Base-by-base conservation (phyloP, 106 monocot genomes). In the Xerophyta viscosa region DNA sequence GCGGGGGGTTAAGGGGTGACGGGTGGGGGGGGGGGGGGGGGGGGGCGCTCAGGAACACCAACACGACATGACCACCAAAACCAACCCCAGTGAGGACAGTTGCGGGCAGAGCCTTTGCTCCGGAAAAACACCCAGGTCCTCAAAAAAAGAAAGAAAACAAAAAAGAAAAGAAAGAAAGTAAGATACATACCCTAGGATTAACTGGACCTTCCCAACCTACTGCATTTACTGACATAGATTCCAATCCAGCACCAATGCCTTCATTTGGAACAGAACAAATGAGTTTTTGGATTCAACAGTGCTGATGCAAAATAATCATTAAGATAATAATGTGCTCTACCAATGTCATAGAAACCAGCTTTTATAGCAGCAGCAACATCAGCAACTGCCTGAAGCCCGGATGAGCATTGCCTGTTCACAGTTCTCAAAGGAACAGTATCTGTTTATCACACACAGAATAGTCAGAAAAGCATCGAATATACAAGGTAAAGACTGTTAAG, bases 351-450 rank as follows among this genome's bases (percentile, higher is more conserved):
- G 46, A 66, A 71, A 20, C 87, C 81, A 14, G 74, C 73, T 67
- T 77, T 81, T 33, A 87, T 81, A 60, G 66, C 62, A 57, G 87
- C 62, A 44, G 71, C 87, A 64, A 87, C 74, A 77, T 87, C 81
- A 29, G 87, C 87, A 64, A 87, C 81, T 47, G 87, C 81, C 48
- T 87, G 87, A 64, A 87, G 87, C 4, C 87, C 87, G 52, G 87
- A 87, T 3, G 87, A 87, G 13, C 87, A 87, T 58, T 87, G 87
- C 33, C 87, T 57, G 44, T 87, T 87, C 41, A 87, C 87, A 43
- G 81, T 87, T 58, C 67, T 70, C 43, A 81, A 51, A 52, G 87
- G 87, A 41, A 87, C 81, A 48, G 66, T 74, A 3, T 91, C 90
- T 91, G 71, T 24, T 52, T 60, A 17, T 44, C 39, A 5, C 57